Conservation (phyloP, 2,329 filamentous ascomycete genomes). For the Rosellinia necatrix region DNA sequence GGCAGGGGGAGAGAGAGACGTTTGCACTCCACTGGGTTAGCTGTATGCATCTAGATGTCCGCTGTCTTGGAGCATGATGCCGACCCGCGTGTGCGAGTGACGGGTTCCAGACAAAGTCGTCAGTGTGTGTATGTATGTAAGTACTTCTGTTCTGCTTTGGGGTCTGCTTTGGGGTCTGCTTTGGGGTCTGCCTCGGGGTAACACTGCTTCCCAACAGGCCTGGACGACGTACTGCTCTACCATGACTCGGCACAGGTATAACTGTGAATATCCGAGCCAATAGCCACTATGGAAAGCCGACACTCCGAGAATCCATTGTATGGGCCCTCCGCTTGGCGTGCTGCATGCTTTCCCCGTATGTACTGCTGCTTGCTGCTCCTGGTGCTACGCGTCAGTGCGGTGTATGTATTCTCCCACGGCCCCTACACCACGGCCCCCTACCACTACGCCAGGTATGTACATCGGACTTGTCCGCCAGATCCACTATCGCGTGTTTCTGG, state of each 20-base stretch:
- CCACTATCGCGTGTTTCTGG: slow-evolving; percentile 23
- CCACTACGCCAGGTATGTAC: neutral
- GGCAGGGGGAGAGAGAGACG: slow-evolving; percentile 6
- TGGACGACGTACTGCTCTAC: no score
- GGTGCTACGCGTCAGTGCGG: neutral
- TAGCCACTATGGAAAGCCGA: neutral
- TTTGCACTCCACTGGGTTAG: no score
- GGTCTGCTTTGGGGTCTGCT: no score
- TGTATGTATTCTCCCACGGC: neutral
- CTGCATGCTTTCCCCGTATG: slow-evolving; percentile 5
- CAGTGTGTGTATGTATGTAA: no score
- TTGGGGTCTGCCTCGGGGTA: no score
- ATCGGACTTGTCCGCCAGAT: slow-evolving; percentile 14
- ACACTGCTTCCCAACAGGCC: no score
- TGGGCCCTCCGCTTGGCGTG: slow-evolving; percentile 1
- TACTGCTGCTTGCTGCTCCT: no score
- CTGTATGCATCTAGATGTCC: neutral
- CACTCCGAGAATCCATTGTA: neutral
- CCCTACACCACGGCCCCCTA: no score
- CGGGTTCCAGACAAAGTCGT: no score
- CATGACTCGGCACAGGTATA: no score
- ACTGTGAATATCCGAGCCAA: neutral
- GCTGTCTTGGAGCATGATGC: neutral
- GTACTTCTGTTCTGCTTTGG: no score
- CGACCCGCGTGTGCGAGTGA: no score